Percentiles rank a stretch among this genome's conserved stretches.
phyloP scores from a whole-genome alignment of 2,329 filamentous ascomycete species.

The Lachnum nothofagi region DNA sequence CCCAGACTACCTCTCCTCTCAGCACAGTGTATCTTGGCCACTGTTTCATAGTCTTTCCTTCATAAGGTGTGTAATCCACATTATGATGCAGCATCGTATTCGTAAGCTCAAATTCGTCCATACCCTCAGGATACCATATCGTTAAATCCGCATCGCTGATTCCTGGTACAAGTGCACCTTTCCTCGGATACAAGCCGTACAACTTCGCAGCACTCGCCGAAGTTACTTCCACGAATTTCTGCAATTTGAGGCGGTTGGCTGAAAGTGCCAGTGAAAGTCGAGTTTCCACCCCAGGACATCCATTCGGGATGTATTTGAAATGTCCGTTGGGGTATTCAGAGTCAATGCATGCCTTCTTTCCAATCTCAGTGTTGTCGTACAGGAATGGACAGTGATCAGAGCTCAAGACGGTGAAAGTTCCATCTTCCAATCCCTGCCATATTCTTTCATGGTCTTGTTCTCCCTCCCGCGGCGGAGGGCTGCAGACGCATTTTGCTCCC shows the following conservation, averaged over 20 bases:
- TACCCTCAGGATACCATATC: slow-evolving; percentile 50
- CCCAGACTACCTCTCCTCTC: slow-evolving; percentile 54
- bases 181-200: slow-evolving; percentile 49
- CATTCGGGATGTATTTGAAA: slow-evolving; percentile 56
- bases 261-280: slow-evolving; percentile 44
- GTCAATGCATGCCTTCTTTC: slow-evolving; percentile 46
- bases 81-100: slow-evolving; percentile 56
- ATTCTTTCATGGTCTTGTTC: slow-evolving; percentile 45
- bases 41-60: slow-evolving; percentile 50
- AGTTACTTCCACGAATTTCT: slow-evolving; percentile 51
- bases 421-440: slow-evolving; percentile 46
- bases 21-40: slow-evolving; percentile 60
- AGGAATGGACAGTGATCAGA: slow-evolving; percentile 36
- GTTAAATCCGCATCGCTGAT: slow-evolving; percentile 51
- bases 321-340: slow-evolving; percentile 39
- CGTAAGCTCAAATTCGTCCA: slow-evolving; percentile 41
- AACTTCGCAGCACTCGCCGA: slow-evolving; percentile 52
- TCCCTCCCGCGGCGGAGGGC: slow-evolving; percentile 45
- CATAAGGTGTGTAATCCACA: slow-evolving; percentile 59
- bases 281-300: slow-evolving; percentile 54
- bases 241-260: slow-evolving; percentile 37
- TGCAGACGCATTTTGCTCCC: slow-evolving; percentile 51
- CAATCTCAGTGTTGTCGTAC: slow-evolving; percentile 42
- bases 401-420: slow-evolving; percentile 48
- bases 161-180: slow-evolving; percentile 47